Conservation (phyloP, 176 grass and related monocot genomes). For the Melocanna baccifera region DNA sequence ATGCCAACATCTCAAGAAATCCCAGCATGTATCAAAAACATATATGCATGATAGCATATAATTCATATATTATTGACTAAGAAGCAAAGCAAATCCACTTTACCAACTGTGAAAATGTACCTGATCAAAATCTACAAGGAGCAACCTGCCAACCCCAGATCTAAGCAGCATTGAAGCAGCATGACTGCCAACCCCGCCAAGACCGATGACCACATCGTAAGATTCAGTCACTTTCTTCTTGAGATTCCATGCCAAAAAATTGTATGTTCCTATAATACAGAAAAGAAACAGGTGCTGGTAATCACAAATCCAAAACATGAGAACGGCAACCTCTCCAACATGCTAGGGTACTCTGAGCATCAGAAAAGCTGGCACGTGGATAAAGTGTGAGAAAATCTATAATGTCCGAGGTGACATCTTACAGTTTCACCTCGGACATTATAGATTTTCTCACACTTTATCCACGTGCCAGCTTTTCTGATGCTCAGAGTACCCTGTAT, state of each 20-base stretch:
- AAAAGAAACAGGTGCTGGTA: constrained; percentile 6
- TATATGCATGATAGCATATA: neutral
- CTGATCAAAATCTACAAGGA: constrained; percentile 99
- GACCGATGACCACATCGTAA: constrained; percentile 79
- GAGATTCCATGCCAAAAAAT: constrained; percentile 84
- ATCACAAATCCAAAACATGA: constrained; percentile 5
- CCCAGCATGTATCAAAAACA: neutral
- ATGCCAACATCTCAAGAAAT: neutral
- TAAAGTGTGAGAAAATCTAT: neutral
- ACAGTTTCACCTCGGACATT: neutral
- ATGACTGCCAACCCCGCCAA: constrained; percentile 97
- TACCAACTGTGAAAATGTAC: constrained; percentile 22
- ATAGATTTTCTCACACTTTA: neutral
- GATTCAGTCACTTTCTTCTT: constrained; percentile 83
- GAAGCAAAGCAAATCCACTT: neutral
- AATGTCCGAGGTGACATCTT: neutral
- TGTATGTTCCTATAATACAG: constrained; percentile 73
- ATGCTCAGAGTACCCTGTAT: neutral
- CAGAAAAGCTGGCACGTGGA: neutral
- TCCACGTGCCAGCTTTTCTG: neutral
- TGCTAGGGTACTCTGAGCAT: neutral
- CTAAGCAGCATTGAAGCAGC: constrained; percentile 92
- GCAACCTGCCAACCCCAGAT: constrained; percentile 78
- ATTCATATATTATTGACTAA: neutral
- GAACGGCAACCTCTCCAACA: neutral